A percentile compares a stretch with the other conserved stretches of the same genome.
Evolutionary conservation across 2,329 filamentous ascomycete genomes (phyloP).

Genomic region (Cercospora beticola): DNA sequence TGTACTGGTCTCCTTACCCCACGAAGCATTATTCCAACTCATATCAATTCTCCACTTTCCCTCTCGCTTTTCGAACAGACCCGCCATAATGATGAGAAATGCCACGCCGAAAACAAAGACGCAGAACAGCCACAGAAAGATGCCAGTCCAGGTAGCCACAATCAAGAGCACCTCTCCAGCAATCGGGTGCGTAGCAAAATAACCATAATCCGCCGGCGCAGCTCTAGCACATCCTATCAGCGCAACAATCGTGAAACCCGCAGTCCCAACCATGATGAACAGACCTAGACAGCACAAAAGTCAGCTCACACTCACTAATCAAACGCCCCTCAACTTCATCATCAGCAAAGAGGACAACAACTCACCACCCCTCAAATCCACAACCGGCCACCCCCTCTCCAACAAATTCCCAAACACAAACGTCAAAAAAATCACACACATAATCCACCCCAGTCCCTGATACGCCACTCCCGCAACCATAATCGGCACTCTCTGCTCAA

Average conservation of each 20-base stretch:
- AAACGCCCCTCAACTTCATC: conserved; percentile 35
- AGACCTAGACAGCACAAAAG: conserved; percentile 34
- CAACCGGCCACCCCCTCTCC: conserved; percentile 46
- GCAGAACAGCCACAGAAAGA: conserved; percentile 52
- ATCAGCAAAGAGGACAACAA: no score
- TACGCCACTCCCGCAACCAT: conserved; percentile 47
- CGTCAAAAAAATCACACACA: conserved; percentile 42
- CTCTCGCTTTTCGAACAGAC: conserved; percentile 12
- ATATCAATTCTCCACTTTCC: conserved; percentile 19
- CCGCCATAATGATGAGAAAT: conserved; percentile 19
- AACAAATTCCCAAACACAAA: conserved; percentile 45
- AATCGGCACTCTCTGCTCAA: conserved; percentile 41
- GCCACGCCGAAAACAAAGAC: conserved; percentile 45
- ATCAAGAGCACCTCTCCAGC: conserved; percentile 28
- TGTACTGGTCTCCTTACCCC: conserved; percentile 13
- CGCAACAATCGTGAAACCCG: conserved; percentile 31
- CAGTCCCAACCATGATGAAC: conserved; percentile 53
- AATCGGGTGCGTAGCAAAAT: conserved; percentile 29
- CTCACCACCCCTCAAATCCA: conserved; percentile 39
- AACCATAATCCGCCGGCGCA: conserved; percentile 26
- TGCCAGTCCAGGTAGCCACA: conserved; percentile 34
- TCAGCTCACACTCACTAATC: conserved; percentile 25
- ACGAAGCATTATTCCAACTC: conserved; percentile 22
- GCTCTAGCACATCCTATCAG: conserved; percentile 30
- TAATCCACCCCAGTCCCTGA: conserved; percentile 49